phyloP scores from a whole-genome alignment of 2,329 filamentous ascomycete species.

The Pseudogymnoascus sp. region DNA sequence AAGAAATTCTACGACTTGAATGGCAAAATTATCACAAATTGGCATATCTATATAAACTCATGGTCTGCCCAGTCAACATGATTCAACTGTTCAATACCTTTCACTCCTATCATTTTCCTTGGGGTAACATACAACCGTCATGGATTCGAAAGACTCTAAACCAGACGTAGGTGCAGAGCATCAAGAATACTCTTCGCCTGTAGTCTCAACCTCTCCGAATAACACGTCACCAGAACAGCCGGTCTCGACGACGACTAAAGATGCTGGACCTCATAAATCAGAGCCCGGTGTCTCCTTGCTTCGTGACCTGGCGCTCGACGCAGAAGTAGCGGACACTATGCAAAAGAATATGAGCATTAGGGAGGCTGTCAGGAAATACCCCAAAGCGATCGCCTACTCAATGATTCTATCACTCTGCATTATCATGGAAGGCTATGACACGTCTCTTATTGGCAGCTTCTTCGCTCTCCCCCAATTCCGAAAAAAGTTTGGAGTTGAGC shows the following conservation, averaged over 20 bases:
- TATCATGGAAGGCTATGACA: slow-evolving; percentile 18
- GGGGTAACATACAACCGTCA: neutral
- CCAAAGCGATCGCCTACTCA: slow-evolving; percentile 28
- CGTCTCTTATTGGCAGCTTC: slow-evolving; percentile 14
- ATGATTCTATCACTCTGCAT: slow-evolving; percentile 14
- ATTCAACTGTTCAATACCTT: neutral
- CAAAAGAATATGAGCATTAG: slow-evolving; percentile 8
- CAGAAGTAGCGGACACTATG: neutral
- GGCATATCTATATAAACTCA: neutral
- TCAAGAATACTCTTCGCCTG: neutral
- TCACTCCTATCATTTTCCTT: neutral
- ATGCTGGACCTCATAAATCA: neutral
- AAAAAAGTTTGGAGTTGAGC: slow-evolving; percentile 22
- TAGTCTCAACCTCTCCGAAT: neutral
- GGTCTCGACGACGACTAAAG: neutral
- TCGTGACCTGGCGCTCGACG: neutral
- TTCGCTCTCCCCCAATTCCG: slow-evolving; percentile 18
- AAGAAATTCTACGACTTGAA: neutral
- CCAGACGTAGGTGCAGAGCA: neutral
- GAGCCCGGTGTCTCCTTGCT: neutral
- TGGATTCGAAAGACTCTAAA: neutral
- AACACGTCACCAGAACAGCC: neutral
- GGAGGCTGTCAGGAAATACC: slow-evolving; percentile 70
- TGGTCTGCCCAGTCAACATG: neutral
- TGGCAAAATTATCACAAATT: neutral